A percentile compares a stretch with the other conserved stretches of the same genome.
These are phyloP conservation scores for Candida ficus DNA, from an alignment of 805 yeast species.

Conservation along the genomic window DNA sequence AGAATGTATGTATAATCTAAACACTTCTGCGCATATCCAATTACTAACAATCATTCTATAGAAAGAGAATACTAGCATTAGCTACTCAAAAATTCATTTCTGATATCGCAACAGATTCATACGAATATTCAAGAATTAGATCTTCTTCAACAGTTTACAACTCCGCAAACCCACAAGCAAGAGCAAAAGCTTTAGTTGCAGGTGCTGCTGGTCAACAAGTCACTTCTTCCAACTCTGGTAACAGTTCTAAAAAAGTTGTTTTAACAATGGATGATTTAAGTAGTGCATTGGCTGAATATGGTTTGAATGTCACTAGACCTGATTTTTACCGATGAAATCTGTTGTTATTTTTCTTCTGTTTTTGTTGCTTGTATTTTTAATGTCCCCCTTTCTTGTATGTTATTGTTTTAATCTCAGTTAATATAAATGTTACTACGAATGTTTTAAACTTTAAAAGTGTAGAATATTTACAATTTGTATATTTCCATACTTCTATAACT, in stretches of 20 bases:
- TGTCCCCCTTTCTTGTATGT: background rate
- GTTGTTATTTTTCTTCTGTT: background rate
- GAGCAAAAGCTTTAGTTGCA: conserved; percentile 73
- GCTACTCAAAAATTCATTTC: conserved; percentile 95
- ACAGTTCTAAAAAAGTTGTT: conserved; percentile 70
- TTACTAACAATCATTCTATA: conserved; percentile 1
- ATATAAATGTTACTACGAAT: too few relatives aligned
- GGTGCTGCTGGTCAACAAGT: conserved; percentile 46
- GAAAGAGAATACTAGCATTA: conserved; percentile 66
- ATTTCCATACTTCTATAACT: too few relatives aligned
- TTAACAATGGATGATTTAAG: conserved; percentile 91
- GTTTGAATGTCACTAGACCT: conserved; percentile 84
- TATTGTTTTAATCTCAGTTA: too few relatives aligned
- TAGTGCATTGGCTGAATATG: conserved; percentile 89
- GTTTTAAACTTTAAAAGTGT: too few relatives aligned
- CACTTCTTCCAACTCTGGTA: conserved; percentile 27
- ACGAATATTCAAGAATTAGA: conserved; percentile 89
- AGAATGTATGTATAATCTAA: conserved; percentile 36
- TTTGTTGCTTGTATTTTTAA: background rate
- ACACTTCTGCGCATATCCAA: conserved; percentile 6
- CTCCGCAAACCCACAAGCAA: conserved; percentile 77
- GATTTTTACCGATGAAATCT: conserved; percentile 74
- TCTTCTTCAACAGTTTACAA: conserved; percentile 84
- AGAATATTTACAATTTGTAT: too few relatives aligned
- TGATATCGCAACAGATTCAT: conserved; percentile 95